Evolutionary conservation across 1,139 yeast genomes (phyloP).

Genomic region (Pichia terricola): DNA sequence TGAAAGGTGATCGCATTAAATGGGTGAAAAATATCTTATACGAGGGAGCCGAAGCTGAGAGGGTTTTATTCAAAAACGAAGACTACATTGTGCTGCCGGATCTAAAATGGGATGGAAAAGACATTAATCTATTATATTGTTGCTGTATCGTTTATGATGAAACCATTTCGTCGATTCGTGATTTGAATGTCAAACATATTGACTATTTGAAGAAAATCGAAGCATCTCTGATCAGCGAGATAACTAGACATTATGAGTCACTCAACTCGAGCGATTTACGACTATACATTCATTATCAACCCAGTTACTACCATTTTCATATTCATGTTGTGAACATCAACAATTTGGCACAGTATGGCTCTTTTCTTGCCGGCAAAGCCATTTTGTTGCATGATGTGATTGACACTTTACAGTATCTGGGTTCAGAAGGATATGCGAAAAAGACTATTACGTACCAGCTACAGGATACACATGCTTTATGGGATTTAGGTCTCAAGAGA

Average conservation of each 20-base stretch:
- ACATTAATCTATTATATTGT: constrained; percentile 61
- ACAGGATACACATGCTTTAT: constrained; percentile 73
- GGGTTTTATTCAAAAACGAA: constrained; percentile 55
- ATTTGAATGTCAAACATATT: constrained; percentile 48
- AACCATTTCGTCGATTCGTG: constrained; percentile 72
- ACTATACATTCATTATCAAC: constrained; percentile 83
- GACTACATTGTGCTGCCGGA: constrained; percentile 63
- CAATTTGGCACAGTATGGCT: constrained; percentile 66
- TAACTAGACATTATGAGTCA: constrained; percentile 33
- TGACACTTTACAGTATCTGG: constrained; percentile 50
- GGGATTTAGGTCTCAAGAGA: constrained; percentile 29
- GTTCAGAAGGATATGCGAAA: constrained; percentile 37
- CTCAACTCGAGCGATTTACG: constrained; percentile 45
- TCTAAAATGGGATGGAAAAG: constrained; percentile 88
- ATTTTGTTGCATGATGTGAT: constrained; percentile 73
- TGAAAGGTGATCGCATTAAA: constrained; percentile 68
- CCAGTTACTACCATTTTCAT: constrained; percentile 93
- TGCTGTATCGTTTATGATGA: constrained; percentile 66
- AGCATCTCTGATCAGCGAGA: constrained; percentile 35
- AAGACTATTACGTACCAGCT: constrained; percentile 45
- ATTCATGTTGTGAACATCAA: constrained; percentile 75
- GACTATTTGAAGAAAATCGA: constrained; percentile 44
- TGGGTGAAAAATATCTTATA: constrained; percentile 87
- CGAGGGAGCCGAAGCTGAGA: constrained; percentile 77
- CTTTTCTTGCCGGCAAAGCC: constrained; percentile 73